phyloP scores from a whole-genome alignment of 768 basidiomycete genomes.

The Mrakia blollopis region DNA sequence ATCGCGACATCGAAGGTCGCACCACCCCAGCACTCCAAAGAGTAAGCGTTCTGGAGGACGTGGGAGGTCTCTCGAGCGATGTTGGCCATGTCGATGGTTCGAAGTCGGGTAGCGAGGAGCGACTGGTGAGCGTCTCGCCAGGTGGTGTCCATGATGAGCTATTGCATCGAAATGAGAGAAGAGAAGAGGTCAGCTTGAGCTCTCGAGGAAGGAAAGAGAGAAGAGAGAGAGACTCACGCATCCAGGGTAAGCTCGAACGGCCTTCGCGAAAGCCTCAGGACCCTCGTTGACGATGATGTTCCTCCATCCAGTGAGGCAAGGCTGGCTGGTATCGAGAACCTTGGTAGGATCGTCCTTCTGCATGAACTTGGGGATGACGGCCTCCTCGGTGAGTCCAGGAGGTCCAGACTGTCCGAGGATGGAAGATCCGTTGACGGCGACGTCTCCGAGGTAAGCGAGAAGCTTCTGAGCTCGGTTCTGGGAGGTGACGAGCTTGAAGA shows the following conservation, averaged over 20 bases:
- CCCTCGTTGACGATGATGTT: slow-evolving; percentile 98
- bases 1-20: slow-evolving; percentile 94
- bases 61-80: slow-evolving; percentile 97
- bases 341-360: slow-evolving; percentile 68
- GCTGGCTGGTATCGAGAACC: slow-evolving; percentile 70
- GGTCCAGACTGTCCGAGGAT: slow-evolving; percentile 97
- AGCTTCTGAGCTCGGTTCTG: slow-evolving; percentile 98
- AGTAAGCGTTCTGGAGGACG: slow-evolving; percentile 91
- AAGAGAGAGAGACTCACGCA: slow-evolving; percentile 61
- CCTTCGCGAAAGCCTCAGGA: slow-evolving; percentile 96
- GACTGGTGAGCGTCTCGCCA: slow-evolving; percentile 99
- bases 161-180: neutral
- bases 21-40: slow-evolving; percentile 92
- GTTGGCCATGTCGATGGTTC: slow-evolving; percentile 95
- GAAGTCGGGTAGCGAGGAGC: slow-evolving; percentile 87
- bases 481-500: slow-evolving; percentile 95
- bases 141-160: slow-evolving; percentile 65
- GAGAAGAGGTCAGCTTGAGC: slow-evolving; percentile 4
- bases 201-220: neutral
- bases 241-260: slow-evolving; percentile 92
- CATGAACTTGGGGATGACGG: slow-evolving; percentile 71
- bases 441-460: slow-evolving; percentile 91
- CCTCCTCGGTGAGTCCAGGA: slow-evolving; percentile 85
- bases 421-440: slow-evolving; percentile 94
- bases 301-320: slow-evolving; percentile 89